These are phyloP conservation scores for Aspergillus caelatus DNA, from an alignment of 2,329 filamentous ascomycete genomes.

Conservation along the genomic window DNA sequence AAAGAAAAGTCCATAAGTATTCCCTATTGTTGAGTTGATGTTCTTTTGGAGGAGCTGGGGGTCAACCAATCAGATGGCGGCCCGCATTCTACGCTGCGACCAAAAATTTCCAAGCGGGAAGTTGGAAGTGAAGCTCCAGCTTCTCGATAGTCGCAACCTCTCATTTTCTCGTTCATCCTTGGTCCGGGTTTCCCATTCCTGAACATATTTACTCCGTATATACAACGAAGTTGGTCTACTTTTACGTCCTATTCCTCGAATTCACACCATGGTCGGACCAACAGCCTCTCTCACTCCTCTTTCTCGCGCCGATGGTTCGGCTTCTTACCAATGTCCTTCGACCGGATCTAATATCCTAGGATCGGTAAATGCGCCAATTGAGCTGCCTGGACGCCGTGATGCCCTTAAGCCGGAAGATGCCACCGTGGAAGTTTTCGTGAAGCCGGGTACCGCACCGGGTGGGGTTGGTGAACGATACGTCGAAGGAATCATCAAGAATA, in stretches of 20 bases:
- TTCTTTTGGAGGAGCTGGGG: too few species aligned
- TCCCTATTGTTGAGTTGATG: background rate
- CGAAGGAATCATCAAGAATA: conserved; percentile 57
- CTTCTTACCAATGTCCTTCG: conserved; percentile 43
- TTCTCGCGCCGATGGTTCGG: conserved; percentile 43
- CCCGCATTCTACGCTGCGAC: conserved; percentile 15
- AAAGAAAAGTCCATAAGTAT: too few species aligned
- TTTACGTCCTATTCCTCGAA: background rate
- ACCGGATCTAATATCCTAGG: conserved; percentile 78
- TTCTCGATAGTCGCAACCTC: background rate
- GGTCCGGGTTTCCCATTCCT: background rate
- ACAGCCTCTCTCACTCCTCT: conserved; percentile 38
- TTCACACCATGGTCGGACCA: conserved; percentile 37
- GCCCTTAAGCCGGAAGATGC: conserved; percentile 86
- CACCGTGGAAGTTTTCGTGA: conserved; percentile 83
- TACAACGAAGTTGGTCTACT: background rate
- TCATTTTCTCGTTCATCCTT: background rate
- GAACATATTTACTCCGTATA: background rate
- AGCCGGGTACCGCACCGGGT: conserved; percentile 82
- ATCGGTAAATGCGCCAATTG: conserved; percentile 89
- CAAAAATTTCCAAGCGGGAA: conserved; percentile 17
- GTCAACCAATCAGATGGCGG: conserved; percentile 17
- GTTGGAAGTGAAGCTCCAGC: background rate
- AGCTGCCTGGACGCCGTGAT: conserved; percentile 78
- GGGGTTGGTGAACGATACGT: conserved; percentile 83